These are phyloP conservation scores for Talaromyces sp. DNA, from an alignment of 2,329 filamentous ascomycete species.

Conservation along the genomic window DNA sequence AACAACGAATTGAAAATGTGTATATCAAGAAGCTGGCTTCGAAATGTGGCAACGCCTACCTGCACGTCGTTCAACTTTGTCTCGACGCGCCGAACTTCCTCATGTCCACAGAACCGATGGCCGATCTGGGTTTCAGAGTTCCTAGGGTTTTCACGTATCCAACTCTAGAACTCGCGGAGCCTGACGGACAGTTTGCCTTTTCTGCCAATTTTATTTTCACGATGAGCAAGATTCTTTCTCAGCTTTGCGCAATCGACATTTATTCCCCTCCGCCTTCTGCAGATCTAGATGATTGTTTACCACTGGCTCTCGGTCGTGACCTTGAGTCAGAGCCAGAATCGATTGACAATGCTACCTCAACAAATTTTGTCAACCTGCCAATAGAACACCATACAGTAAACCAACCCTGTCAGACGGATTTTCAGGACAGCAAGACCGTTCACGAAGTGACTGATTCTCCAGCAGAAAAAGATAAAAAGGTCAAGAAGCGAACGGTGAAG, in stretches of 20 bases:
- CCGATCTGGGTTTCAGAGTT: constrained; percentile 36
- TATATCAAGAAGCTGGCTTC: constrained; percentile 58
- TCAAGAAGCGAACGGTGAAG: constrained; percentile 39
- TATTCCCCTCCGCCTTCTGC: constrained; percentile 37
- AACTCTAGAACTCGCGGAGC: constrained; percentile 38
- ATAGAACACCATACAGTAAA: constrained; percentile 13
- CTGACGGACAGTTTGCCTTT: constrained; percentile 38
- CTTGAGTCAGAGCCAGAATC: constrained; percentile 25
- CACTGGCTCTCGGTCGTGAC: constrained; percentile 35
- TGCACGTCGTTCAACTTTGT: constrained; percentile 58
- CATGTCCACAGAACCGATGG: constrained; percentile 39
- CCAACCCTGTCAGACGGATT: constrained; percentile 19
- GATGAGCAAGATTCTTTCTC: constrained; percentile 38
- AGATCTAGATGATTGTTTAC: constrained; percentile 40
- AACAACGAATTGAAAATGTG: constrained; percentile 57
- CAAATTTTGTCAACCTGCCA: constrained; percentile 5
- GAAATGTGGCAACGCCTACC: constrained; percentile 60
- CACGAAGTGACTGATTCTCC: constrained; percentile 21
- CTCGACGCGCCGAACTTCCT: constrained; percentile 53
- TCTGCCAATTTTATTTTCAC: constrained; percentile 44
- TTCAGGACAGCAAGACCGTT: constrained; percentile 13
- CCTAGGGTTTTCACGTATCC: constrained; percentile 40
- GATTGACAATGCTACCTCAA: constrained; percentile 7
- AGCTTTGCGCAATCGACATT: constrained; percentile 39
- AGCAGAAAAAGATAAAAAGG: constrained; percentile 32